phyloP scores from a whole-genome alignment of 352 stramenopile genomes.

The Pythium utonaiense region DNA sequence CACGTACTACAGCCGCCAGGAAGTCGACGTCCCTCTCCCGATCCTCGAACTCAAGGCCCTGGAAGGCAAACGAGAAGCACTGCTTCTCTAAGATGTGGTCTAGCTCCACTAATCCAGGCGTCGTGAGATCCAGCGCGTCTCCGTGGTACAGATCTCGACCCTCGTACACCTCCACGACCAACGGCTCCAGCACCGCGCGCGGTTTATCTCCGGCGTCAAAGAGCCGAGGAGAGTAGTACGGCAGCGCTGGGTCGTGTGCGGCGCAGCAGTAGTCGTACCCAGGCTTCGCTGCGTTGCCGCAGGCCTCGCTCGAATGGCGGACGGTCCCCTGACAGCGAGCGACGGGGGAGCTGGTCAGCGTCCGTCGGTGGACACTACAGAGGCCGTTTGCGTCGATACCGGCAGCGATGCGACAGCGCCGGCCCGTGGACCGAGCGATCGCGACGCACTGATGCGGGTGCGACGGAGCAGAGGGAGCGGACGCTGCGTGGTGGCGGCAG shows the following conservation, averaged over 20 bases:
- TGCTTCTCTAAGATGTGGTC: constrained; percentile 51
- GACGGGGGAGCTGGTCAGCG: not conserved
- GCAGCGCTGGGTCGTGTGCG: constrained; percentile 27
- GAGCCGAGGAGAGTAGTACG: constrained; percentile 29
- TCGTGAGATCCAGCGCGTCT: constrained; percentile 30
- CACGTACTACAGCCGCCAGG: constrained; percentile 23
- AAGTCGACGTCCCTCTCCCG: constrained; percentile 19
- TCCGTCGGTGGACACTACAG: constrained; percentile 23
- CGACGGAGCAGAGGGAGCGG: constrained; percentile 2
- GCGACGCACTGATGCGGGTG: constrained; percentile 16
- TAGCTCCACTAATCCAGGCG: constrained; percentile 26
- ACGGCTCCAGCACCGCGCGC: constrained; percentile 22
- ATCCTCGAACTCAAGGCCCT: constrained; percentile 20
- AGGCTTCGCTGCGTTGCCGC: constrained; percentile 25
- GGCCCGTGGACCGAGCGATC: constrained; percentile 5
- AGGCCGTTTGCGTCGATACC: constrained; percentile 30
- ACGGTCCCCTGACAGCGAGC: constrained; percentile 20
- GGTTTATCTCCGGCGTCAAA: constrained; percentile 28
- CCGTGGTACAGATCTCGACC: constrained; percentile 37
- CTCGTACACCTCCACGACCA: constrained; percentile 25
- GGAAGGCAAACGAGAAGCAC: constrained; percentile 39
- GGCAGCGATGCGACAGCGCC: constrained; percentile 20
- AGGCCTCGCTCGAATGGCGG: constrained; percentile 6
- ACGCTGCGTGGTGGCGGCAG: constrained; percentile 26
- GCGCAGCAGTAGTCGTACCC: constrained; percentile 38